A percentile compares a stretch with the other conserved stretches of the same genome.
These are phyloP conservation scores for Aspergillus biplanus DNA, from an alignment of 495 filamentous ascomycete genomes.

Conservation along the genomic window DNA sequence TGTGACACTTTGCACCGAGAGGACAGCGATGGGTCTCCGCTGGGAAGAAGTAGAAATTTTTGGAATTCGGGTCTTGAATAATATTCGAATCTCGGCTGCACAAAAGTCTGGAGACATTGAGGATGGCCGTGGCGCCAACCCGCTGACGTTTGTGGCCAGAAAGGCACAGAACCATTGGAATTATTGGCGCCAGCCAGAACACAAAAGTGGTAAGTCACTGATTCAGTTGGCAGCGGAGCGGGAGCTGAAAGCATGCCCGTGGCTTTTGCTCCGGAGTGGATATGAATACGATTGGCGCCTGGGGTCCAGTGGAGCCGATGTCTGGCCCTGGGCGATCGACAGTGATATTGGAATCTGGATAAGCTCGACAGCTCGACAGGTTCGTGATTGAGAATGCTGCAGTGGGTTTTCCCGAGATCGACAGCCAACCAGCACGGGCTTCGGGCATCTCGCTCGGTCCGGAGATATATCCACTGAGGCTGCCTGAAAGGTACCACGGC, in stretches of 20 bases:
- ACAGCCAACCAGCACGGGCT: constrained; percentile 6
- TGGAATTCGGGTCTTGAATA: background rate
- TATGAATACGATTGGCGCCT: constrained; percentile 2
- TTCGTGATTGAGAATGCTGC: constrained; percentile 9
- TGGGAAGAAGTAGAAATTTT: background rate
- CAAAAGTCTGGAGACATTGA: background rate
- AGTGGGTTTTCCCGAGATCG: constrained; percentile 17
- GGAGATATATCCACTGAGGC: constrained; percentile 10
- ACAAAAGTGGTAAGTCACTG: background rate
- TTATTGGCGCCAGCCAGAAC: constrained; percentile 11
- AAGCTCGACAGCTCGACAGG: constrained; percentile 14
- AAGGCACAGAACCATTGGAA: background rate
- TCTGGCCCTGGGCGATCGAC: constrained; percentile 8
- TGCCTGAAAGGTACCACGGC: constrained; percentile 5
- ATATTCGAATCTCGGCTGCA: background rate
- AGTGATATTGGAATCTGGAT: constrained; percentile 3
- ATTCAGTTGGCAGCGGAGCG: background rate
- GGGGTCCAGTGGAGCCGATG: constrained; percentile 6
- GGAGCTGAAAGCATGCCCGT: constrained; percentile 8
- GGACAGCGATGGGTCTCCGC: background rate
- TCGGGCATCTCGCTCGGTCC: constrained; percentile 14
- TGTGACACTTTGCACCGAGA: background rate
- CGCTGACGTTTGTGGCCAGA: constrained; percentile 8
- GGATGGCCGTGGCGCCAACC: background rate
- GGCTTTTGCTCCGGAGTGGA: constrained; percentile 8